Evolutionary conservation across 495 filamentous ascomycete species (phyloP).

Genomic region (Paragyromitra xinjiangensis): DNA sequence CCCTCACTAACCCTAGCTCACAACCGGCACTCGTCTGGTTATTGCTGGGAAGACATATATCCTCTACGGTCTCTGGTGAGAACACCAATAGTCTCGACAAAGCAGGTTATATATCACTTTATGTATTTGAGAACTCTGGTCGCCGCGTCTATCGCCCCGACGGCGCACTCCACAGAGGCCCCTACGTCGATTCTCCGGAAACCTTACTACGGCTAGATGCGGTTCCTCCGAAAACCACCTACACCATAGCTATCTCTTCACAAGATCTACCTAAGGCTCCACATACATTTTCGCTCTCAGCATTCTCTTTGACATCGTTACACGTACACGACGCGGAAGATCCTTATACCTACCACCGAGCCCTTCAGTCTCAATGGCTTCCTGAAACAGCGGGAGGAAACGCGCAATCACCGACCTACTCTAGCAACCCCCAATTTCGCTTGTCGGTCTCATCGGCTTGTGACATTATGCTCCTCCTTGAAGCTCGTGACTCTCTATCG

Average conservation of each 20-base stretch:
- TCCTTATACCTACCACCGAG: conserved; percentile 65
- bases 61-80: conserved; percentile 28
- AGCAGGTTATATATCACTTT: conserved; percentile 83
- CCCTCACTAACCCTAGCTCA: conserved; percentile 64
- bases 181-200: conserved; percentile 94
- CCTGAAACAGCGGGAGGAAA: conserved; percentile 83
- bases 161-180: conserved; percentile 70
- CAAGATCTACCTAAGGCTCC: conserved; percentile 72
- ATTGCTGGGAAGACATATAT: conserved; percentile 84
- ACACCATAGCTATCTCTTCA: conserved; percentile 82
- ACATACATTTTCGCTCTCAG: conserved; percentile 84
- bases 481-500: conserved; percentile 69
- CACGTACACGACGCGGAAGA: conserved; percentile 68
- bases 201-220: conserved; percentile 78
- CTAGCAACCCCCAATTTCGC: conserved; percentile 82
- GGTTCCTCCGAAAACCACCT: conserved; percentile 66
- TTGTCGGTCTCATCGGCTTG: conserved; percentile 63
- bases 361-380: conserved; percentile 74
- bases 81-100: conserved; percentile 46
- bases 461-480: conserved; percentile 70
- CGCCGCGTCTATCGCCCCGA: conserved; percentile 78
- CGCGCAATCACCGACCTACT: conserved; percentile 75
- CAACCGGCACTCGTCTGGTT: conserved; percentile 76
- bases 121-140: conserved; percentile 72
- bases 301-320: conserved; percentile 72